Evolutionary conservation across 2,329 filamentous ascomycete species (phyloP).

Genomic region (Colletotrichum ledebouriae): DNA sequence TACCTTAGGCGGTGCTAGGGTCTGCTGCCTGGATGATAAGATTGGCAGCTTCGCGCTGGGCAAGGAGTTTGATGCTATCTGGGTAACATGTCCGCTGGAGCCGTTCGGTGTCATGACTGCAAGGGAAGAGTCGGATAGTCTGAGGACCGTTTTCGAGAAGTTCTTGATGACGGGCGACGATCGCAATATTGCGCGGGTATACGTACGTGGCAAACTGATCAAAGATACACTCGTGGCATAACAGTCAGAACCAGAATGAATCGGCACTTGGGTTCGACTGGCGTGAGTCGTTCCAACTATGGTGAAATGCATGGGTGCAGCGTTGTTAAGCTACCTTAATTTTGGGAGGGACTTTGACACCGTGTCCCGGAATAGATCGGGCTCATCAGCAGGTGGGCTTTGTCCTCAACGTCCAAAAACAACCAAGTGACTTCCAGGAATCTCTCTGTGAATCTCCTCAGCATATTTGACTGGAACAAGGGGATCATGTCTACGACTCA

Average conservation of each 20-base stretch:
- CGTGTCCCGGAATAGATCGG: conserved; percentile 40
- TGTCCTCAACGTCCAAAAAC: conserved; percentile 46
- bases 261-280: background rate
- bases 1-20: conserved; percentile 71
- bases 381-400: conserved; percentile 44
- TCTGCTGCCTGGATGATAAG: conserved; percentile 65
- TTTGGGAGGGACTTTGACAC: conserved; percentile 35
- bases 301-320: background rate
- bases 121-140: conserved; percentile 63
- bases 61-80: conserved; percentile 73
- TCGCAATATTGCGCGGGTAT: conserved; percentile 69
- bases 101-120: conserved; percentile 63
- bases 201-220: conserved; percentile 58
- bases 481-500: conserved; percentile 45
- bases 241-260: too few species aligned
- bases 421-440: conserved; percentile 42
- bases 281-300: too few species aligned
- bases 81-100: conserved; percentile 56
- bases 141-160: conserved; percentile 68
- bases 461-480: conserved; percentile 44
- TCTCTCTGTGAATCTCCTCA: conserved; percentile 42
- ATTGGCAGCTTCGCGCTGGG: conserved; percentile 70
- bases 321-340: background rate
- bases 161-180: conserved; percentile 77
- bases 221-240: conserved; percentile 34